A percentile compares a stretch with the other conserved stretches of the same genome.
Evolutionary conservation across 129 eudicot species (phyloP).

Genomic region (Helianthus tuberosus): DNA sequence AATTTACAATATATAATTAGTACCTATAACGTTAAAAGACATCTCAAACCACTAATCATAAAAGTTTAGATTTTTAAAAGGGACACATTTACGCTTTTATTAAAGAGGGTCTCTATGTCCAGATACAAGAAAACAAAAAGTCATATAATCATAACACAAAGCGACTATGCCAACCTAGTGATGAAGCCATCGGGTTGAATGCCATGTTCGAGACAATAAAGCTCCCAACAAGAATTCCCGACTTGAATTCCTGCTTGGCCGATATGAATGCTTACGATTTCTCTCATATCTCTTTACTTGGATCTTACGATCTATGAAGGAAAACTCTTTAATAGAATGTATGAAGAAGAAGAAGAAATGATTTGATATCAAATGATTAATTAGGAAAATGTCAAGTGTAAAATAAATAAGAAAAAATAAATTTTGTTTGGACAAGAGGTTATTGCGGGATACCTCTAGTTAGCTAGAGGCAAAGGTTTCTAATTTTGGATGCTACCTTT

Average conservation of each 20-base stretch:
- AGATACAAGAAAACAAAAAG: no score
- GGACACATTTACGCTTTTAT: no score
- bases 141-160: neutral
- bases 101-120: no score
- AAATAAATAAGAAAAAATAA: neutral
- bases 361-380: conserved; percentile 14
- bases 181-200: conserved; percentile 36
- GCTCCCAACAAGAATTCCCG: conserved; percentile 41
- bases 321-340: neutral
- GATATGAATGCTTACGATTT: conserved; percentile 37
- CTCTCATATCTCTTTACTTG: conserved; percentile 17
- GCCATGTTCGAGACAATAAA: conserved; percentile 32
- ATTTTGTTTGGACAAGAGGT: conserved; percentile 2
- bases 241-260: conserved; percentile 39
- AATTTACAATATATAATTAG: neutral
- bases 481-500: neutral
- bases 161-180: conserved; percentile 1
- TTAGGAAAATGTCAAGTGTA: conserved; percentile 23
- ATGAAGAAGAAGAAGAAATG: neutral
- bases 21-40: neutral
- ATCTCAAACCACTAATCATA: neutral
- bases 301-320: neutral
- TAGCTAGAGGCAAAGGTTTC: neutral
- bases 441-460: neutral
- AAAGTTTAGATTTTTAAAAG: neutral